A percentile compares a stretch with the other conserved stretches of the same genome.
phyloP scores from a whole-genome alignment of 2,329 filamentous ascomycete genomes.

The Xylariaceae sp. region DNA sequence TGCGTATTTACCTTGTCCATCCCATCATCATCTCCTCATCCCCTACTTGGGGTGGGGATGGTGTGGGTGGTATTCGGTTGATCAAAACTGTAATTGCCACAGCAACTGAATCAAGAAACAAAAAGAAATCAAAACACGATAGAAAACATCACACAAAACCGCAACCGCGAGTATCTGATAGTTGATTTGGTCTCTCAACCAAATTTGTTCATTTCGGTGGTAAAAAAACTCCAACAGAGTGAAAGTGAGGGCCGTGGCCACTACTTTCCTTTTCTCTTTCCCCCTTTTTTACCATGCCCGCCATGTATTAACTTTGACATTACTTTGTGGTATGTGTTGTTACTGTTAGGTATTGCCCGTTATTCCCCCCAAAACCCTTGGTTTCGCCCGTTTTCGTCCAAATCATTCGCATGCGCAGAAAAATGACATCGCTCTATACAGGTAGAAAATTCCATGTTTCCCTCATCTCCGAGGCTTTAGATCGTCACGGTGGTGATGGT shows the following conservation, averaged over 20 bases:
- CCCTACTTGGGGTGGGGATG: too few relatives aligned
- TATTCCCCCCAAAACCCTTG: background rate
- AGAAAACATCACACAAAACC: too few relatives aligned
- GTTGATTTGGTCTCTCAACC: too few relatives aligned
- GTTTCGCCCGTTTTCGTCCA: conserved; percentile 9
- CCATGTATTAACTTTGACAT: conserved; percentile 2
- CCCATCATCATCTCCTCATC: too few relatives aligned
- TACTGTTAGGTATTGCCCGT: background rate
- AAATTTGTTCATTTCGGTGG: too few relatives aligned
- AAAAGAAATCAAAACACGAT: too few relatives aligned
- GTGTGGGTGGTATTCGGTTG: too few relatives aligned
- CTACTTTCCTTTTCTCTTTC: background rate
- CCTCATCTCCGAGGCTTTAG: conserved; percentile 8
- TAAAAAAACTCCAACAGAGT: too few relatives aligned
- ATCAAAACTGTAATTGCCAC: too few relatives aligned
- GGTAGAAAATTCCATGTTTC: background rate
- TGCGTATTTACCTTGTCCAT: background rate
- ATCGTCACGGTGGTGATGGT: conserved; percentile 26
- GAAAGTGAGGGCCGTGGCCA: too few relatives aligned
- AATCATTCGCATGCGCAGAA: conserved; percentile 9
- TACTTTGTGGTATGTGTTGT: background rate
- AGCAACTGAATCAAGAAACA: too few relatives aligned
- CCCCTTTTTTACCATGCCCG: background rate
- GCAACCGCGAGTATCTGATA: too few relatives aligned
- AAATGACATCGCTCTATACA: background rate